phyloP scores from a whole-genome alignment of 176 grass and related monocot species.

The Cenchrus fungigraminus region DNA sequence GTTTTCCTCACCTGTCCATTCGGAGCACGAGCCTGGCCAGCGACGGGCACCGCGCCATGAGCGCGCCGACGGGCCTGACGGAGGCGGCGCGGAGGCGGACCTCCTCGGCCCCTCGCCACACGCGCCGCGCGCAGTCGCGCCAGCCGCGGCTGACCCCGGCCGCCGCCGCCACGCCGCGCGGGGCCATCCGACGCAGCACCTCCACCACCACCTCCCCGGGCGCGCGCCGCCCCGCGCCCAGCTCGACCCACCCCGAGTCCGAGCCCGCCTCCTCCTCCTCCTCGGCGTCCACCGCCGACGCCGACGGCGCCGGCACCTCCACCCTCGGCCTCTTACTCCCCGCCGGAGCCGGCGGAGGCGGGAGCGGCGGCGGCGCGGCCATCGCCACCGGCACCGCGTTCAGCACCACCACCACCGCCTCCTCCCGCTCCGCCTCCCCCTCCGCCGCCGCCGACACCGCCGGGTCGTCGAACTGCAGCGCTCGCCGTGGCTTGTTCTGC shows the following conservation, averaged over 20 bases:
- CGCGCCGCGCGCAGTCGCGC: constrained; percentile 63
- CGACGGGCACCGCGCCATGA: constrained; percentile 58
- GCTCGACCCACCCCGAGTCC: constrained; percentile 29
- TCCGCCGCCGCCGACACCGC: not conserved
- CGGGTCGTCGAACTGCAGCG: constrained; percentile 69
- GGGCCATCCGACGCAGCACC: constrained; percentile 58
- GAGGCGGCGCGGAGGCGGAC: constrained; percentile 50
- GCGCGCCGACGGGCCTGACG: constrained; percentile 58
- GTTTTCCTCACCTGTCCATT: constrained; percentile 77
- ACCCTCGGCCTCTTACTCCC: not conserved
- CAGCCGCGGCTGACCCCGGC: constrained; percentile 66
- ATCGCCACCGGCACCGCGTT: not conserved
- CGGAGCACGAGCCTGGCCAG: constrained; percentile 60
- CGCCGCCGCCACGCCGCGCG: constrained; percentile 53
- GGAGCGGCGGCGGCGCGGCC: not conserved
- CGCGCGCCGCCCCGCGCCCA: constrained; percentile 25
- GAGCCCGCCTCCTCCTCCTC: not conserved
- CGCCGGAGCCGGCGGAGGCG: not conserved
- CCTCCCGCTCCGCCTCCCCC: too few relatives aligned
- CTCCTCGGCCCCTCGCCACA: constrained; percentile 68
- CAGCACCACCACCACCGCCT: not conserved
- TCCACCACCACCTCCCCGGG: constrained; percentile 52
- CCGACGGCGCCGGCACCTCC: too few relatives aligned
- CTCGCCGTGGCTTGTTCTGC: constrained; percentile 54
- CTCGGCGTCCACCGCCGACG: not conserved